Evolutionary conservation across 805 yeast species (phyloP).

Genomic region (Ogataea populi-albae): DNA sequence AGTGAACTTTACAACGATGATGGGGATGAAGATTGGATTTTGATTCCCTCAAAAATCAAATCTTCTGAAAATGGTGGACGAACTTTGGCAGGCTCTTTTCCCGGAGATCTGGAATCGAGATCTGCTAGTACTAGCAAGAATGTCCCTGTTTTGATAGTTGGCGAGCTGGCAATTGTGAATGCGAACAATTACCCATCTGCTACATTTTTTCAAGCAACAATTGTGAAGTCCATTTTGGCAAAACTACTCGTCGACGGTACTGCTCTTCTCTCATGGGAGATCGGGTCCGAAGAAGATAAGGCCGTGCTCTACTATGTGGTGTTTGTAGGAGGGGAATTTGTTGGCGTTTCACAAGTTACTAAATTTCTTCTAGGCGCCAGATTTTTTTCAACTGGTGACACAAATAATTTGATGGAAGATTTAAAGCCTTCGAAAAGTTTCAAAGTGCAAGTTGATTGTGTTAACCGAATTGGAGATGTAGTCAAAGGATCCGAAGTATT

Average conservation of each 20-base stretch:
- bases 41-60: constrained; percentile 20
- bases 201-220: constrained; percentile 15
- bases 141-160: constrained; percentile 20
- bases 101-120: neutral
- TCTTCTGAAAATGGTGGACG: constrained; percentile 13
- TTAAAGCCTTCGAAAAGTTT: constrained; percentile 2
- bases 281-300: constrained; percentile 13
- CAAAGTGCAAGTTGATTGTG: constrained; percentile 25
- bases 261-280: constrained; percentile 24
- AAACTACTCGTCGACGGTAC: constrained; percentile 2
- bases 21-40: constrained; percentile 29
- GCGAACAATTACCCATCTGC: constrained; percentile 25
- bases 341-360: constrained; percentile 21
- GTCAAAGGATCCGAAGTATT: constrained; percentile 10
- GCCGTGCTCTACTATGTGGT: constrained; percentile 30
- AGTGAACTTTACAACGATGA: constrained; percentile 24
- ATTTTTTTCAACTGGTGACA: neutral
- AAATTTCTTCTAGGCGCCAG: constrained; percentile 10
- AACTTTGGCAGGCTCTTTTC: neutral
- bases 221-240: constrained; percentile 3
- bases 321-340: constrained; percentile 30
- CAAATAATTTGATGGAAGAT: neutral
- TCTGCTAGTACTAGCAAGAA: neutral
- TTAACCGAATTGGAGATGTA: constrained; percentile 22
- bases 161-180: constrained; percentile 23